Conservation (phyloP, 1,284 basidiomycete genomes). For the Sphagnurus paluster region DNA sequence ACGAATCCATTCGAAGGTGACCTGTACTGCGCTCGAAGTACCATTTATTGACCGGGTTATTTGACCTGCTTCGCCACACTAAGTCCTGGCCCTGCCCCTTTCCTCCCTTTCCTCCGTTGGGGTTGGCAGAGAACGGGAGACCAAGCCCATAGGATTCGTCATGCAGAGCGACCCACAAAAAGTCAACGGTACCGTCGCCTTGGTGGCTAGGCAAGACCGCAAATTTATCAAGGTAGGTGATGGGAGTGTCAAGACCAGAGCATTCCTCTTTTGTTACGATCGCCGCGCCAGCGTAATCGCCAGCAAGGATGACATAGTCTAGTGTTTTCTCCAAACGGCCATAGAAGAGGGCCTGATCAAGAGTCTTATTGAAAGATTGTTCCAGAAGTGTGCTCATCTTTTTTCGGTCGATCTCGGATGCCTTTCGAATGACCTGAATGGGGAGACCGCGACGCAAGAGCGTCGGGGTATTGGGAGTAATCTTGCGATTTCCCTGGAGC, state of each 20-base stretch:
- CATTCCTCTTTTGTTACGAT: constrained; percentile 86
- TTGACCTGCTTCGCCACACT: constrained; percentile 90
- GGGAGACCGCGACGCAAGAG: constrained; percentile 88
- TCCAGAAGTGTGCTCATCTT: constrained; percentile 87
- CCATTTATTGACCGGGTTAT: constrained; percentile 99
- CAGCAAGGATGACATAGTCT: constrained; percentile 94
- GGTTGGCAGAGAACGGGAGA: constrained; percentile 91
- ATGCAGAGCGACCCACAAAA: constrained; percentile 97
- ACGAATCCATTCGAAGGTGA: constrained; percentile 80
- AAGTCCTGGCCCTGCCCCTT: constrained; percentile 90
- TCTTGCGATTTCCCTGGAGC: constrained; percentile 79
- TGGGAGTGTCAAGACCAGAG: constrained; percentile 43
- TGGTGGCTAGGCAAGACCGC: constrained; percentile 94
- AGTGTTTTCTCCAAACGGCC: constrained; percentile 72
- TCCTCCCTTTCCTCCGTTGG: constrained; percentile 90
- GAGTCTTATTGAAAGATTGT: constrained; percentile 77
- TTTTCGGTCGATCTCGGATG: constrained; percentile 65
- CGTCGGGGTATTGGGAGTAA: constrained; percentile 91
- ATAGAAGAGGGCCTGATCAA: constrained; percentile 82
- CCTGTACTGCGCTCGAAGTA: constrained; percentile 97
- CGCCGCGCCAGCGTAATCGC: constrained; percentile 95
- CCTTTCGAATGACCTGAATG: constrained; percentile 77
- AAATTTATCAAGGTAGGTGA: constrained; percentile 98
- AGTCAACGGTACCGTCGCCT: constrained; percentile 98
- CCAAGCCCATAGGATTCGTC: constrained; percentile 98